Evolutionary conservation across 768 basidiomycete species (phyloP).

Genomic region (Lactarius sanguifluus): DNA sequence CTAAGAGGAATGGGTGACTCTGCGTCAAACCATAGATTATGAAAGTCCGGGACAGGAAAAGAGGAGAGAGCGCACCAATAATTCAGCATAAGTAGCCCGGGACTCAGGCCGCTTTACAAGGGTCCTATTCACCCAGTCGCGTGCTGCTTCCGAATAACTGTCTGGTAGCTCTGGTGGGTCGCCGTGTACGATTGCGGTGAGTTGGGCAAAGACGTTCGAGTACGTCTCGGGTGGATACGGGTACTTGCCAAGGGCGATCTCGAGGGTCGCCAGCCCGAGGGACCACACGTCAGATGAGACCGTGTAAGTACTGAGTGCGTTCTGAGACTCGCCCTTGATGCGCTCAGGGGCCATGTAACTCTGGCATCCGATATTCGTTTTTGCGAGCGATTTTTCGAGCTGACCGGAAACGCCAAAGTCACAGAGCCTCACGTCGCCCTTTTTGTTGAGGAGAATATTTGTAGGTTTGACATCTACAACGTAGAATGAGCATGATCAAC

Average conservation of each 20-base stretch:
- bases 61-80: conserved; percentile 49
- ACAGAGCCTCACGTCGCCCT: conserved; percentile 90
- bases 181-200: conserved; percentile 95
- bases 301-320: conserved; percentile 85
- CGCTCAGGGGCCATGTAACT: conserved; percentile 99
- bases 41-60: background rate
- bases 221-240: conserved; percentile 98
- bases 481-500: background rate
- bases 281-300: conserved; percentile 99
- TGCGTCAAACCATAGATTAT: conserved; percentile 31
- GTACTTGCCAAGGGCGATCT: conserved; percentile 86
- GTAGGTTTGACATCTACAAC: conserved; percentile 85
- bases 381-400: conserved; percentile 92
- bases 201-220: conserved; percentile 93
- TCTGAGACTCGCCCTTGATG: conserved; percentile 91
- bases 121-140: conserved; percentile 81
- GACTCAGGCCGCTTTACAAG: conserved; percentile 76
- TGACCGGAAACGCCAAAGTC: conserved; percentile 99
- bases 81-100: conserved; percentile 79
- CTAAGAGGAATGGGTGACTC: conserved; percentile 78
- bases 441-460: conserved; percentile 86
- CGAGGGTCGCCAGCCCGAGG: conserved; percentile 89
- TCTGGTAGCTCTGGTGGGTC: conserved; percentile 86
- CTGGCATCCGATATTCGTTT: conserved; percentile 99
- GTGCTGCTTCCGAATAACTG: conserved; percentile 62